Percentiles rank a stretch among this genome's conserved stretches.
phyloP scores from a whole-genome alignment of 805 yeast genomes.

The Cyberlindnera veronae region DNA sequence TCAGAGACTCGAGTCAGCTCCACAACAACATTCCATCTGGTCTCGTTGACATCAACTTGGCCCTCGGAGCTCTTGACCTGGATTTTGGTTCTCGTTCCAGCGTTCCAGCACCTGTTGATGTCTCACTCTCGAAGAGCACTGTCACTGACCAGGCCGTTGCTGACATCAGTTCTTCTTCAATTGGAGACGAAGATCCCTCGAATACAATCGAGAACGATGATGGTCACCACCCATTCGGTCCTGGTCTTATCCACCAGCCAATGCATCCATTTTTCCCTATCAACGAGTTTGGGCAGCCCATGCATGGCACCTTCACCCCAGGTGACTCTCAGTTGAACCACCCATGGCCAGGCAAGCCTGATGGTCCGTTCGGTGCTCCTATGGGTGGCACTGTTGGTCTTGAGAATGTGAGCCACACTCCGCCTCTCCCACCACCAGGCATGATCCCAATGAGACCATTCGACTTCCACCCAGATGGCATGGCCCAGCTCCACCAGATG shows the following conservation, averaged over 20 bases:
- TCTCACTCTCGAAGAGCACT: not conserved
- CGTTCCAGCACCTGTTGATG: not conserved
- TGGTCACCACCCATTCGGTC: conserved; percentile 12
- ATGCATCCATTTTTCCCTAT: conserved; percentile 28
- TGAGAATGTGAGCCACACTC: conserved; percentile 20
- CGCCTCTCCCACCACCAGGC: conserved; percentile 26
- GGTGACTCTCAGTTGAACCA: conserved; percentile 15
- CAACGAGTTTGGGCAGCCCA: conserved; percentile 28
- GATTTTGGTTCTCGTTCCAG: conserved; percentile 18
- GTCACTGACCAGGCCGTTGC: conserved; percentile 4
- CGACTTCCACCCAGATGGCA: conserved; percentile 26
- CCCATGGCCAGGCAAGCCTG: conserved; percentile 26
- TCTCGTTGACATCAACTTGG: conserved; percentile 25
- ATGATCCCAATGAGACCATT: conserved; percentile 28
- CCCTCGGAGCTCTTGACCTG: conserved; percentile 26
- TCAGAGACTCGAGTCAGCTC: conserved; percentile 16
- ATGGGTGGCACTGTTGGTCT: conserved; percentile 9
- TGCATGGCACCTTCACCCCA: conserved; percentile 21
- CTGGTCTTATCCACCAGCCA: conserved; percentile 22
- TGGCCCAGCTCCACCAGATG: conserved; percentile 13
- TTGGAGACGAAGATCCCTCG: conserved; percentile 4
- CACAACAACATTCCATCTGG: conserved; percentile 17
- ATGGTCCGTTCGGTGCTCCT: conserved; percentile 15
- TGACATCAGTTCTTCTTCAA: conserved; percentile 6
- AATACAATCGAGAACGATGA: not conserved